Conservation (phyloP, 345 rosid genomes). For the thale cress (Arabidopsis thaliana) region DNA sequence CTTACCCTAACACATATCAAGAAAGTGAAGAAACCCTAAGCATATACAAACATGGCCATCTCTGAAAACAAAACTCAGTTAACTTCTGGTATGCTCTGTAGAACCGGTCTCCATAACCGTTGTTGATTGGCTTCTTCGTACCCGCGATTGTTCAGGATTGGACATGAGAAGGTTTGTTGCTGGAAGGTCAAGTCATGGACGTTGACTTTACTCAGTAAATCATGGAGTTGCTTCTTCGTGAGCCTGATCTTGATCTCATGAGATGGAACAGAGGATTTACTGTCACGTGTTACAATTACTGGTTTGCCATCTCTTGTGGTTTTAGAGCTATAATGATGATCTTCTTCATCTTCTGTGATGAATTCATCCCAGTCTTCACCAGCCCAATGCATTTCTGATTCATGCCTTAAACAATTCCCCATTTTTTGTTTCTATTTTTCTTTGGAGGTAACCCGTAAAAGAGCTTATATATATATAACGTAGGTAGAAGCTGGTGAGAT, state of each 20-base stretch:
- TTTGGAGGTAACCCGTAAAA: constrained; percentile 7
- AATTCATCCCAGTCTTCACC: constrained; percentile 50
- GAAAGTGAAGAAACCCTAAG: constrained; percentile 17
- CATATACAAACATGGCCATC: constrained; percentile 31
- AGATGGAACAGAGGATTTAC: constrained; percentile 30
- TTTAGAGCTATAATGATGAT: constrained; percentile 13
- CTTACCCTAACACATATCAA: constrained; percentile 20
- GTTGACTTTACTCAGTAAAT: constrained; percentile 51
- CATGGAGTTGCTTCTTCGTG: constrained; percentile 67
- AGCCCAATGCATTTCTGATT: constrained; percentile 48
- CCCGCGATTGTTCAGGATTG: constrained; percentile 25
- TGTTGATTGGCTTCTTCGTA: constrained; percentile 36
- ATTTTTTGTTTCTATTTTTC: constrained; percentile 17
- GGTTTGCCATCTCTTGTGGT: neutral
- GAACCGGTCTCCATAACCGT: constrained; percentile 66
- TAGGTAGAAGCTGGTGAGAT: constrained; percentile 38
- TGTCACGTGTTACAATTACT: neutral
- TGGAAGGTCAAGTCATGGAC: constrained; percentile 53
- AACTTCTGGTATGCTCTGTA: constrained; percentile 81
- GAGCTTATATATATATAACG: constrained; percentile 25
- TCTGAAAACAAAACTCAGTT: constrained; percentile 22
- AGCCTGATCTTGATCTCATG: constrained; percentile 74
- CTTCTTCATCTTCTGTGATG: constrained; percentile 14
- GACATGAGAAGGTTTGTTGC: constrained; percentile 40
- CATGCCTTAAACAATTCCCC: constrained; percentile 49